Base-by-base conservation (phyloP, 345 rosid genomes). In the Salix brachista region DNA sequence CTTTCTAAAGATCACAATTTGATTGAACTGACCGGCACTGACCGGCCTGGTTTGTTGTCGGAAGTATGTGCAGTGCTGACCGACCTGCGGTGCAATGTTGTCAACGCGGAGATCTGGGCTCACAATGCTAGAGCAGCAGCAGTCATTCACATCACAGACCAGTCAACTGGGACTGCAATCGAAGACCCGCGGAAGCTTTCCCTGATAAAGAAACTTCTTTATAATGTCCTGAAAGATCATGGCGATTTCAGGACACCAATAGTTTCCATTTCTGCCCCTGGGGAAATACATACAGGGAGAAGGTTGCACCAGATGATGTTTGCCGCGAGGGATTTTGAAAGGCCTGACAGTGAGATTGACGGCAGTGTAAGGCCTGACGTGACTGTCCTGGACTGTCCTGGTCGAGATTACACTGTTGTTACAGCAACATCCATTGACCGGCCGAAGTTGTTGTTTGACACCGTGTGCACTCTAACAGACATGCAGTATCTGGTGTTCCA, bases 51-150 rank as follows among this genome's bases (percentile, higher is more conserved):
- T 75, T 80, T 94, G 46, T 75, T 94, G 36, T 94, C 97, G 21
- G 98, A 94, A 85, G 94, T 94, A 52, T 90, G 91, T 83, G 97
- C 98, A 23, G 94, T 94, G 80, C 97, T 94, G 64, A 77, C 97
- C 0, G 94, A 89, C 83, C 95, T 90, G 75, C 84, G 80, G 60
- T 94, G 97, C 83, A 94, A 88, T 70, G 98, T 94, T 70, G 93
- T 86, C 18, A 88, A 86, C 73, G 97, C 97, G 60, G 98, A 92
- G 84, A 89, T 94, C 78, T 94, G 98, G 98, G 92, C 98, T 54
- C 98, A 94, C 86, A 94, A 94, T 80, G 81, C 87, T 21, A 88
- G 97, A 85, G 97, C 98, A 66, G 98, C 98, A 4, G 97, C 98
- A 13, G 94, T 94, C 34, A 90, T 88, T 80, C 92, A 89, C 80